Evolutionary conservation across 306 rosid species (phyloP), one percentile per base, ranked within the genome.

Genomic region (Heteromeles arbutifolia): DNA sequence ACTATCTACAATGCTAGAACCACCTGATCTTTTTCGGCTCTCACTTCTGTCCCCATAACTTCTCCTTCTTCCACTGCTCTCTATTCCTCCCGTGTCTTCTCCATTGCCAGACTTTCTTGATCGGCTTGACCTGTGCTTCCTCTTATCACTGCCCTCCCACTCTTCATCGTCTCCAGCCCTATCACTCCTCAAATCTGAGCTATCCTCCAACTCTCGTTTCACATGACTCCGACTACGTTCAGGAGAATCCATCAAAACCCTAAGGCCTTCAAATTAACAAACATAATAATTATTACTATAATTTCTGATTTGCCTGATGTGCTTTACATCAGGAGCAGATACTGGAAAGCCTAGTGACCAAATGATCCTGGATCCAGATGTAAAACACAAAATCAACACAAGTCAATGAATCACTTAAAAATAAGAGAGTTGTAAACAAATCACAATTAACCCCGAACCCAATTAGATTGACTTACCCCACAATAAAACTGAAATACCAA

Each of bases 51-150:
- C 93, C 67, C 89, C 85, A 22, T 82, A 82, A 32, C 83, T 61
- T 70, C 77, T 92, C 82, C 93, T 92, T 58, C 96, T 85, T 10
- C 88, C 93, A 74, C 86, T 70, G 21, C 88, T 82, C 21, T 90
- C 99, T 18, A 88, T 74, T 34, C 72, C 90, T 70, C 90, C 96
- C 17, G 61, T 72, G 1, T 91, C 98, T 9, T 87, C 98, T 61
- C 83, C 93, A 78, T 88, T 80, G 26, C 83, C 86, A 5, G 88
- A 81, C 76, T 87, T 91, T 76, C 88, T 91, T 17, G 90, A 83
- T 82, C 90, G 88, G 64, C 92, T 89, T 14, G 97, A 90, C 82
- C 91, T 85, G 69, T 89, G 93, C 77, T 89, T 96, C 85, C 93
- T 85, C 88, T 84, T 92, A 61, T 96, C 97, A 82, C 39, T 57